Percentiles rank a stretch among this genome's conserved stretches.
phyloP scores from a whole-genome alignment of 306 rosid species.

The Begonia masoniana region DNA sequence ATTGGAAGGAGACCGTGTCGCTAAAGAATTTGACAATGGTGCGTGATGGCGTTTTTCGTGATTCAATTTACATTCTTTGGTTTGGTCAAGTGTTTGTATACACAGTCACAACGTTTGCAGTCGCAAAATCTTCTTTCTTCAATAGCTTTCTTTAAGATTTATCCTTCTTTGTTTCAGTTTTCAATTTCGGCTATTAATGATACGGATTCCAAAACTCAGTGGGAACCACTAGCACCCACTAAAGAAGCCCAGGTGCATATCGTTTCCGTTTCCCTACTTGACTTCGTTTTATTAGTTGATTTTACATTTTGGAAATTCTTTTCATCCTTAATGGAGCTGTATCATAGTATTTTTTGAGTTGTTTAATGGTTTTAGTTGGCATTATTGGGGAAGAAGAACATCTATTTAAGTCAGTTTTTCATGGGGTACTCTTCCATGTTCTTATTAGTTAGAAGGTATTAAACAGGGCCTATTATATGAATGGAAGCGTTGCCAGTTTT shows the following conservation, averaged over 20 bases:
- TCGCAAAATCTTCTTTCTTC: no score
- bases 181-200: slow-evolving; percentile 95
- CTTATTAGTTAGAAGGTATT: neutral
- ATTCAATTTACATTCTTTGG: no score
- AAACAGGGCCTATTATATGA: no score
- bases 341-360: neutral
- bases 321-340: slow-evolving; percentile 1
- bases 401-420: neutral
- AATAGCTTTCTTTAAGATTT: no score
- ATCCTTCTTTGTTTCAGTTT: slow-evolving; percentile 34
- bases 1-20: no score
- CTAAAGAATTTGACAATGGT: no score
- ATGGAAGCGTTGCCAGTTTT: no score
- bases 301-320: neutral
- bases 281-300: neutral
- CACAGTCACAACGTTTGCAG: no score
- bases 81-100: no score
- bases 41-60: no score
- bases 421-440: neutral
- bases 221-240: slow-evolving; percentile 97
- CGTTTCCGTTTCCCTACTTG: slow-evolving; percentile 2
- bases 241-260: slow-evolving; percentile 83
- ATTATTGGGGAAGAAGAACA: neutral
- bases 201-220: slow-evolving; percentile 52
- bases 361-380: neutral